These are phyloP conservation scores for Aspergillus sp. DNA, from an alignment of 2,329 filamentous ascomycete species.

Conservation along the genomic window DNA sequence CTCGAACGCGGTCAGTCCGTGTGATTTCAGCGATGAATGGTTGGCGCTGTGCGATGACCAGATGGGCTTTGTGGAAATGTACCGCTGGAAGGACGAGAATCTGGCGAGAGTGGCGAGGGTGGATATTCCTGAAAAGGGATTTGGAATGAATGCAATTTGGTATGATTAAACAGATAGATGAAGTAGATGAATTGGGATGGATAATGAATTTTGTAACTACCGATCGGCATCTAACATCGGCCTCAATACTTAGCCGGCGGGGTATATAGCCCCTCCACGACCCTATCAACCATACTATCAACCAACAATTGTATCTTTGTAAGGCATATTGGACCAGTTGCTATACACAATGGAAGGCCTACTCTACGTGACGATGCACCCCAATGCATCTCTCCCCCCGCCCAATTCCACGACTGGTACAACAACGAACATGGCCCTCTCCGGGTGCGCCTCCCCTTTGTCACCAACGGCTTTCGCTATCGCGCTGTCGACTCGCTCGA, in stretches of 20 bases:
- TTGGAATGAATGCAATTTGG: constrained; percentile 97
- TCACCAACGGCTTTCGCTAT: constrained; percentile 76
- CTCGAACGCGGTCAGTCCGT: constrained; percentile 81
- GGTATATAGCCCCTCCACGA: neutral
- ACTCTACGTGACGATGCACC: constrained; percentile 84
- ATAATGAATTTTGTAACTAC: neutral
- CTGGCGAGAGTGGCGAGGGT: constrained; percentile 71
- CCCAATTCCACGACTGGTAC: constrained; percentile 87
- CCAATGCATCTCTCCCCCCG: constrained; percentile 59
- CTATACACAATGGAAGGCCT: constrained; percentile 52
- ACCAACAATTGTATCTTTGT: too few species aligned
- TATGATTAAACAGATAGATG: constrained; percentile 56
- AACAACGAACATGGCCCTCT: constrained; percentile 88
- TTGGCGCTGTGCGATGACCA: constrained; percentile 86
- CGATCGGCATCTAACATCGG: constrained; percentile 21
- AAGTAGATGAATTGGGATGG: neutral
- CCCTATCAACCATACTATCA: neutral
- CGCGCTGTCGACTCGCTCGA: constrained; percentile 57
- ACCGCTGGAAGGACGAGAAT: constrained; percentile 79
- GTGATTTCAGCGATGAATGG: constrained; percentile 83
- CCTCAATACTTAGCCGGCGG: neutral
- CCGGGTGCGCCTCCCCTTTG: constrained; percentile 69
- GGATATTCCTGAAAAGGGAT: constrained; percentile 79
- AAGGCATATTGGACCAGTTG: neutral
- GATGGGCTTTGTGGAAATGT: constrained; percentile 81